Evolutionary conservation across 2,329 filamentous ascomycete species (phyloP).

Genomic region (Epichloe hybrida): DNA sequence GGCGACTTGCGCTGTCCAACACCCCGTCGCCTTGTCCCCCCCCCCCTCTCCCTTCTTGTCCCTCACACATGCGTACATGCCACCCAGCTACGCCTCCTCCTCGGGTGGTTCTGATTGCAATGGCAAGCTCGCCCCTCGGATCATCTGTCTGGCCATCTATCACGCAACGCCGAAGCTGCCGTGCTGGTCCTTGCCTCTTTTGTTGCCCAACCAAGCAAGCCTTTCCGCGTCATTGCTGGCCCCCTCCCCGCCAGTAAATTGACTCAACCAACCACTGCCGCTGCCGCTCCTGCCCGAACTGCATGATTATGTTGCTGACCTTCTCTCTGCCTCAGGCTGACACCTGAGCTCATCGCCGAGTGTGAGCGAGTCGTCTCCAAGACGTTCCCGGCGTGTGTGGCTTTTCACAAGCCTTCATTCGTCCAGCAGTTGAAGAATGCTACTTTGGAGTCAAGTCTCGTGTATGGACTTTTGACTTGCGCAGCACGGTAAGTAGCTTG

Average conservation of each 20-base stretch:
- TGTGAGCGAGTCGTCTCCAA: constrained; percentile 48
- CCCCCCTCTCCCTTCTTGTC: not conserved
- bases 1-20: not conserved
- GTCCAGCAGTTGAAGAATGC: constrained; percentile 45
- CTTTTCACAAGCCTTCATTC: constrained; percentile 50
- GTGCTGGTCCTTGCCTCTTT: not conserved
- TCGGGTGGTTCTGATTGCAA: too few relatives aligned
- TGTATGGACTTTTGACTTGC: constrained; percentile 44
- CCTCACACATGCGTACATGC: too few relatives aligned
- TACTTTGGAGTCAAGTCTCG: constrained; percentile 40
- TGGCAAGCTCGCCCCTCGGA: too few relatives aligned
- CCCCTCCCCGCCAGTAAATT: not conserved
- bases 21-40: not conserved
- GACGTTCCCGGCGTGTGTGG: constrained; percentile 46
- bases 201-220: not conserved
- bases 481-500: constrained; percentile 38
- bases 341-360: constrained; percentile 43
- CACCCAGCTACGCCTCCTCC: too few relatives aligned
- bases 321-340: constrained; percentile 24
- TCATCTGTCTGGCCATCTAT: too few relatives aligned
- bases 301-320: constrained; percentile 7
- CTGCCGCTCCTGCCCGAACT: not conserved
- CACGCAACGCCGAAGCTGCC: too few relatives aligned
- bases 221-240: not conserved
- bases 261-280: not conserved